These are phyloP conservation scores for Protomyces arabidopsidicola DNA, from an alignment of 1,139 yeast species.

Conservation along the genomic window DNA sequence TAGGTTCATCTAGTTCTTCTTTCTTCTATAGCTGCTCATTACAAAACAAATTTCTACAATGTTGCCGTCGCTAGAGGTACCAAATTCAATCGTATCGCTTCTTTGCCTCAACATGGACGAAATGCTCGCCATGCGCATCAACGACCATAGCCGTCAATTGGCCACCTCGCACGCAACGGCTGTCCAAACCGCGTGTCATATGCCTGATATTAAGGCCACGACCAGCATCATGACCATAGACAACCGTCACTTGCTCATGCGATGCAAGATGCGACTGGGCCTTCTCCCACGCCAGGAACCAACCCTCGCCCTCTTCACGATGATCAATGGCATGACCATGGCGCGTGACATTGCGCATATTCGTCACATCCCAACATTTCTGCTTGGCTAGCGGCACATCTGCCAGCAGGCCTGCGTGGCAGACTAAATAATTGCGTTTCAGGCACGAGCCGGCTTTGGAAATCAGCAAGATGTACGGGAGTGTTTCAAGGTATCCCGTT, in stretches of 20 bases:
- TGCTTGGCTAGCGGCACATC: not conserved
- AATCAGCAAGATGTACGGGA: conserved; percentile 15
- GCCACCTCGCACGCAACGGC: conserved; percentile 76
- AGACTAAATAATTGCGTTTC: conserved; percentile 3
- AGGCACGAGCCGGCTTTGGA: not conserved
- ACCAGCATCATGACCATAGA: conserved; percentile 86
- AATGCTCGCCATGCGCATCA: conserved; percentile 32
- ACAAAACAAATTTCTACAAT: too few species aligned
- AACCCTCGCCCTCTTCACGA: conserved; percentile 19
- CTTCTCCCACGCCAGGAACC: conserved; percentile 46
- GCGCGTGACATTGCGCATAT: conserved; percentile 16
- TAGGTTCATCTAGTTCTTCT: not conserved
- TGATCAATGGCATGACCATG: conserved; percentile 8
- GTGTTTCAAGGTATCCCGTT: conserved; percentile 5
- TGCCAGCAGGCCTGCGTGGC: conserved; percentile 17
- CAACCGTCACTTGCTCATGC: conserved; percentile 48
- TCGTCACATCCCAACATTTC: conserved; percentile 24
- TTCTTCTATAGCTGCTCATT: not conserved
- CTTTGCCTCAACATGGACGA: conserved; percentile 17
- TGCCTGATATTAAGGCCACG: conserved; percentile 63
- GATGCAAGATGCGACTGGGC: conserved; percentile 44
- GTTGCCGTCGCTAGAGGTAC: too few species aligned
- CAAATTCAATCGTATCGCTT: conserved; percentile 8
- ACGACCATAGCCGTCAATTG: conserved; percentile 59
- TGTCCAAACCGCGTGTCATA: conserved; percentile 73